A percentile compares a stretch with the other conserved stretches of the same genome.
Evolutionary conservation across 2,329 filamentous ascomycete genomes (phyloP).

Genomic region (Claviceps spartinae): DNA sequence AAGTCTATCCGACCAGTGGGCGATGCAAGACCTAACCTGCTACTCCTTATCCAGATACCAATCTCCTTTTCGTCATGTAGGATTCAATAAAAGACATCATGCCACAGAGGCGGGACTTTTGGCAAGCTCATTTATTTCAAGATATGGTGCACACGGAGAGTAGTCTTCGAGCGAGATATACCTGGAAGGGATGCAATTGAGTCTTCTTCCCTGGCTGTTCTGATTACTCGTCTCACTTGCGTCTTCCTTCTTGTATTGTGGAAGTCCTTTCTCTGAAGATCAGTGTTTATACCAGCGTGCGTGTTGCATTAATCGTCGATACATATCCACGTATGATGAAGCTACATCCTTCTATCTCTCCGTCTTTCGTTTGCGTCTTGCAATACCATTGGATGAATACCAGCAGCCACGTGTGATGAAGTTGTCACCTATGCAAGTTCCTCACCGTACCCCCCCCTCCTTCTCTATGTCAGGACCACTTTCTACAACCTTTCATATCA

Average conservation of each 20-base stretch:
- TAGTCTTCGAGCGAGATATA: not conserved
- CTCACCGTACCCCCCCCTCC: not conserved
- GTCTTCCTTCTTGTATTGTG: not conserved
- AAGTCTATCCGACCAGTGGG: constrained; percentile 5
- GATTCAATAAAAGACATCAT: constrained; percentile 7
- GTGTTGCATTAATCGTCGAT: not conserved
- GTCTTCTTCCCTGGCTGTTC: not conserved
- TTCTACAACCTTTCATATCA: not conserved
- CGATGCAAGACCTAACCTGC: constrained; percentile 6
- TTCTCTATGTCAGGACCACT: not conserved
- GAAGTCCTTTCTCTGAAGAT: not conserved
- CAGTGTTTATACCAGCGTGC: too few relatives aligned
- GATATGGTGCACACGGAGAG: not conserved
- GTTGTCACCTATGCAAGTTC: not conserved
- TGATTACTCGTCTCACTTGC: not conserved
- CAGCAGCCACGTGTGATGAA: not conserved
- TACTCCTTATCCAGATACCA: constrained; percentile 31
- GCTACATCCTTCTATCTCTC: not conserved
- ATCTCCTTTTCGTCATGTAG: constrained; percentile 50
- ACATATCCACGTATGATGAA: not conserved
- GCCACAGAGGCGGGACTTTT: not conserved
- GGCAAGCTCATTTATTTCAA: not conserved
- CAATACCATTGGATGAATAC: not conserved
- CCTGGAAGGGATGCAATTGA: not conserved
- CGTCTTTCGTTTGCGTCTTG: not conserved